These are phyloP conservation scores for Dendrobium chrysotoxum DNA, from an alignment of 106 monocot genomes.

Conservation along the genomic window DNA sequence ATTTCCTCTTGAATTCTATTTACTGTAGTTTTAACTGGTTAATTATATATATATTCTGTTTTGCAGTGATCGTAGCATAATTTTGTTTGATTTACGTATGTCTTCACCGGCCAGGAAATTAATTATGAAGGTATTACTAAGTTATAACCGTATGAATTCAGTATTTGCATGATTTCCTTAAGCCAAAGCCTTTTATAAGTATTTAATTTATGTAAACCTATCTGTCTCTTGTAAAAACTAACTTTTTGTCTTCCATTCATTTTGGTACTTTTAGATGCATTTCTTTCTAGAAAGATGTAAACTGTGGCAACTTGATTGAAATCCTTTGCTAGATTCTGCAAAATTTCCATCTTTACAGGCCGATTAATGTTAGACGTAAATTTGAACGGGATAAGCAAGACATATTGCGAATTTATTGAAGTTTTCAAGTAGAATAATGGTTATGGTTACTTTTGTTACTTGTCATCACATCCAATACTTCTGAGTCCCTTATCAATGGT, in stretches of 20 bases:
- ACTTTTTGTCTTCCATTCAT: not conserved
- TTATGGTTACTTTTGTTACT: too few relatives aligned
- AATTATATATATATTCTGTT: not conserved
- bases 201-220: not conserved
- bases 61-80: conserved; percentile 90
- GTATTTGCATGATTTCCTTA: not conserved
- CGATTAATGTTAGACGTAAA: too few relatives aligned
- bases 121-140: conserved; percentile 73
- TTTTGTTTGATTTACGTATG: conserved; percentile 86
- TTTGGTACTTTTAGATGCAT: not conserved
- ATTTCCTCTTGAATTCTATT: not conserved
- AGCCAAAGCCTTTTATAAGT: conserved; percentile 1
- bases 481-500: too few relatives aligned
- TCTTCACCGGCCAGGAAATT: conserved; percentile 84
- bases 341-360: too few relatives aligned
- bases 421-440: too few relatives aligned
- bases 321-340: too few relatives aligned
- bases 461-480: too few relatives aligned
- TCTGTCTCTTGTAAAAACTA: not conserved
- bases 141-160: not conserved
- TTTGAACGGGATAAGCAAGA: too few relatives aligned
- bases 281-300: not conserved
- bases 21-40: not conserved
- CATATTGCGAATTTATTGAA: too few relatives aligned
- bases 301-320: too few relatives aligned